Evolutionary conservation across 768 basidiomycete genomes (phyloP).

Genomic region (Piloderma croceum): DNA sequence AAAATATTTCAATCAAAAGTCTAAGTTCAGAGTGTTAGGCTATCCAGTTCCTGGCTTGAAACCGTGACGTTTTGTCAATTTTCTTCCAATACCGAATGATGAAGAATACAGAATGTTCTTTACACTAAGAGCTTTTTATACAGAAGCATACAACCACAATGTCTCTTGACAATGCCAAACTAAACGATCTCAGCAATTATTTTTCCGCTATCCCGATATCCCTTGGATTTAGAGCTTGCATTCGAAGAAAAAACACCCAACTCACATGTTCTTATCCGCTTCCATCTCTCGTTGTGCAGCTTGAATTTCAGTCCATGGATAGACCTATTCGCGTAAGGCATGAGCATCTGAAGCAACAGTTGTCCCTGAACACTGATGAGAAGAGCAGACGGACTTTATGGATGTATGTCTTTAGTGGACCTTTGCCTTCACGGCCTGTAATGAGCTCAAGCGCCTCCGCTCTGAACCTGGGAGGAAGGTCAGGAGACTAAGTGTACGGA

Average conservation of each 20-base stretch:
- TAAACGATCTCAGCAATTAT: constrained; percentile 20
- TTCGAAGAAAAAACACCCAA: background rate
- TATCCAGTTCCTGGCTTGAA: too few species aligned
- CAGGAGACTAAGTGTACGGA: background rate
- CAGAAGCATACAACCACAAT: too few species aligned
- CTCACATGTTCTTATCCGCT: constrained; percentile 53
- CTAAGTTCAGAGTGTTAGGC: too few species aligned
- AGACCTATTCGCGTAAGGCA: constrained; percentile 45
- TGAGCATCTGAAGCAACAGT: constrained; percentile 4
- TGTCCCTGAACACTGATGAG: constrained; percentile 8
- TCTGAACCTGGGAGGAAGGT: constrained; percentile 40
- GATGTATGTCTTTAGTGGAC: constrained; percentile 66
- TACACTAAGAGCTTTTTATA: too few species aligned
- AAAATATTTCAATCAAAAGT: too few species aligned
- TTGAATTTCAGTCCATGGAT: constrained; percentile 73
- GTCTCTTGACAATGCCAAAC: too few species aligned
- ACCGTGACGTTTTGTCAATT: too few species aligned
- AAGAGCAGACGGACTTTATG: constrained; percentile 52
- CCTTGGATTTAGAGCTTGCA: background rate
- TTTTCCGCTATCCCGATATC: constrained; percentile 16
- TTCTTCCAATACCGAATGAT: too few species aligned
- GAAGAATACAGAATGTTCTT: too few species aligned
- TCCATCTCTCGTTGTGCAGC: constrained; percentile 84
- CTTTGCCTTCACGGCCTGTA: constrained; percentile 49
- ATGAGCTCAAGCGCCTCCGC: constrained; percentile 52